Evolutionary conservation across 768 basidiomycete species (phyloP), one percentile per base, ranked within the genome.

Genomic region (Mycena albidolilacea): DNA sequence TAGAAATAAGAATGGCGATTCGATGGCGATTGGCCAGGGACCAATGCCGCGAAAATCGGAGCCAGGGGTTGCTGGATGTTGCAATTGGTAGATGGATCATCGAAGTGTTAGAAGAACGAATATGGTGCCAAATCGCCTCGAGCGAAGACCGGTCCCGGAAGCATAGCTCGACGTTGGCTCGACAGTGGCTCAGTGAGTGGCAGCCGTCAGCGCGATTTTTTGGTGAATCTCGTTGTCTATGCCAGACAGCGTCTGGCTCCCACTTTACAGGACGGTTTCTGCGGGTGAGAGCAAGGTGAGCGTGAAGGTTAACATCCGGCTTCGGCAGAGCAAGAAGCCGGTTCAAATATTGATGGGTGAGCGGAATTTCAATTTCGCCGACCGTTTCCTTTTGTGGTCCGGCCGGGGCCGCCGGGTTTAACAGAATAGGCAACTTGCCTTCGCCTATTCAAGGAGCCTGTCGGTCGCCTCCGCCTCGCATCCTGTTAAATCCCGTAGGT

Each of bases 381-480:
- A 48, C 46, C 46, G 5, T 48, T 19, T 48, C 46, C 46, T 48
- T 48, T 19, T 48, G 46, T 48, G 41, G 46, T 48, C 46, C 46
- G 17, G n/a, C n/a, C n/a, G n/a, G n/a, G n/a, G n/a, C n/a, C n/a
- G 46, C 17, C 46, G 46, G 41, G 46, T 48, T 48, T 48, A 48
- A 48, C 46, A 48, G 46, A 48, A 48, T 48, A 48, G 46, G 46
- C 46, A 48, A 48, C n/a, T n/a, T n/a, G n/a, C n/a, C n/a, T 48
- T 48, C 46, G 46, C 17, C 46, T 48, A 48, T 48, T 48, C 46
- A 15, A 48, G 14, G 41, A 41, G 41, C 41, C 41, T 48, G 17
- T 48, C 46, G 14, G 9, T 15, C 46, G 46, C 11, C 46, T 48
- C 46, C 46, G 46, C 46, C 46, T 48, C 46, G 41, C 46, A 48